Evolutionary conservation across 495 filamentous ascomycete genomes (phyloP).

Genomic region (Clohesyomyces aquaticus): DNA sequence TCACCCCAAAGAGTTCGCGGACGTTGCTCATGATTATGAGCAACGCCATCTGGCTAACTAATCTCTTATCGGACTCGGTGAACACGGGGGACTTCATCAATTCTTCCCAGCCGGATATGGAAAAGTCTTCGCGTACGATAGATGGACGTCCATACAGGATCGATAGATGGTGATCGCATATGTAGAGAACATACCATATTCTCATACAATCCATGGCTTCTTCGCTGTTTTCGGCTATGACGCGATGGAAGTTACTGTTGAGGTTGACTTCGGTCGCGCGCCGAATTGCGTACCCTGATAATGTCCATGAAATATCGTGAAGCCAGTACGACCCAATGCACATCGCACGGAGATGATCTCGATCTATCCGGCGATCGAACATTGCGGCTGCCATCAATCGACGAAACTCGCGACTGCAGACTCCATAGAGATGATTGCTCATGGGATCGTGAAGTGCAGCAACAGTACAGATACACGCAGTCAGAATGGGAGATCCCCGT

Average conservation of each 20-base stretch:
- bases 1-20: constrained; percentile 50
- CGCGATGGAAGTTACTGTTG: constrained; percentile 55
- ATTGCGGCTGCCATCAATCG: constrained; percentile 57
- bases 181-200: constrained; percentile 56
- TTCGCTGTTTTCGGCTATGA: constrained; percentile 50
- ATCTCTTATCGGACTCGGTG: constrained; percentile 48
- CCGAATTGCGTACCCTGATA: constrained; percentile 61
- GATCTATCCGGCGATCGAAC: constrained; percentile 55
- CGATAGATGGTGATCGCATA: constrained; percentile 61
- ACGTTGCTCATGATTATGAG: constrained; percentile 50
- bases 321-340: constrained; percentile 62
- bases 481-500: constrained; percentile 55
- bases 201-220: constrained; percentile 50
- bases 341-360: constrained; percentile 58
- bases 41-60: constrained; percentile 49
- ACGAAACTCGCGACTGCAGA: constrained; percentile 58
- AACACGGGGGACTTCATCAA: constrained; percentile 45
- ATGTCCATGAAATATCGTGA: constrained; percentile 59
- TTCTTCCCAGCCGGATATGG: constrained; percentile 46
- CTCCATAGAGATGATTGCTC: constrained; percentile 54
- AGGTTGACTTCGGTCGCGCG: constrained; percentile 59
- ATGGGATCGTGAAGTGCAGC: constrained; percentile 57
- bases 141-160: constrained; percentile 60
- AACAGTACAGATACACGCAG: constrained; percentile 57
- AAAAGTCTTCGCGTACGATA: constrained; percentile 52